Evolutionary conservation across 2,329 filamentous ascomycete genomes (phyloP).

Genomic region (Clonostachys rhizophaga): DNA sequence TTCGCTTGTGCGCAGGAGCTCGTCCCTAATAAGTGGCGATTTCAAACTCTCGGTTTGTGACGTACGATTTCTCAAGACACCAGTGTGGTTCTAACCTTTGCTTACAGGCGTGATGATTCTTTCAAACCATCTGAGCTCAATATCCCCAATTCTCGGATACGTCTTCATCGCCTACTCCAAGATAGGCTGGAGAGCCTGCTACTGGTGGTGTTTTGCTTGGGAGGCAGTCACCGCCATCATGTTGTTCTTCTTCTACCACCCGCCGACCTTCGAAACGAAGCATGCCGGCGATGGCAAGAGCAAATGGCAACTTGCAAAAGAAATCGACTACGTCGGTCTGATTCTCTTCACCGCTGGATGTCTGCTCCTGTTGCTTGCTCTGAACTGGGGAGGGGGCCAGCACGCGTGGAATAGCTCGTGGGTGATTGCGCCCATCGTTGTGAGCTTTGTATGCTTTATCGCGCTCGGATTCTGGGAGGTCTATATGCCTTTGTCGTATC

Average conservation of each 20-base stretch:
- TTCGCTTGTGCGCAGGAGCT: conserved; percentile 27
- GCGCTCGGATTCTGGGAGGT: conserved; percentile 18
- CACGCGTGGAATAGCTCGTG: conserved; percentile 18
- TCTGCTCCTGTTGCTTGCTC: conserved; percentile 15
- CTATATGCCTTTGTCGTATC: conserved; percentile 15
- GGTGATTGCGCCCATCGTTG: conserved; percentile 18
- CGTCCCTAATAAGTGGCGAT: conserved; percentile 27
- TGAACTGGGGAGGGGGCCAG: conserved; percentile 15
- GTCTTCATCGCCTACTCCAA: conserved; percentile 19
- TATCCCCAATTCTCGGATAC: conserved; percentile 19
- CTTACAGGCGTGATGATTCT: conserved; percentile 27
- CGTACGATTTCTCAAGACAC: conserved; percentile 2
- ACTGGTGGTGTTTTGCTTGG: conserved; percentile 24
- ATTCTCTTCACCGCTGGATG: conserved; percentile 15
- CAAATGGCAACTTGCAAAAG: conserved; percentile 9
- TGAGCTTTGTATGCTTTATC: conserved; percentile 16
- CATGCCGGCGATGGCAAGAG: conserved; percentile 12
- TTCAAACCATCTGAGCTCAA: conserved; percentile 19
- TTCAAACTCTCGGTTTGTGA: conserved; percentile 14
- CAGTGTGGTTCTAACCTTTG: conserved; percentile 14
- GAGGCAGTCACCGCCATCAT: conserved; percentile 14
- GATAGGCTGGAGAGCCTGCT: conserved; percentile 19
- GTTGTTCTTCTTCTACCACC: conserved; percentile 20
- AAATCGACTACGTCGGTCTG: conserved; percentile 10
- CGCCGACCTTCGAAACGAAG: conserved; percentile 25